These are phyloP conservation scores for Nigrospora oryzae DNA, from an alignment of 2,329 filamentous ascomycete genomes.

Conservation along the genomic window DNA sequence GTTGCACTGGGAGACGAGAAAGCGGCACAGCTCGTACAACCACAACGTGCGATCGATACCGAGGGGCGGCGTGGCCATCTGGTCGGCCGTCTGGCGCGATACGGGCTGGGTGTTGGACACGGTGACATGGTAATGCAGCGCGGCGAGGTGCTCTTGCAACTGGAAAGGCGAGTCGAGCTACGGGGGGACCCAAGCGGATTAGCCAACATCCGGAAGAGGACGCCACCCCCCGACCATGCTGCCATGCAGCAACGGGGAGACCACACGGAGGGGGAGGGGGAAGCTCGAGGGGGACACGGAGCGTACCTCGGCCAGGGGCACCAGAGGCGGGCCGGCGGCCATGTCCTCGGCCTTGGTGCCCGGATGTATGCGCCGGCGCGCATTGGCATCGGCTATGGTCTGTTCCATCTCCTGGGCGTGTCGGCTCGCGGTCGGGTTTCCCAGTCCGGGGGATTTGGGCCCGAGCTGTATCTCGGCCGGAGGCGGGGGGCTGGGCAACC, in stretches of 20 bases:
- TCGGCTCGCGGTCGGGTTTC: slow-evolving; percentile 34
- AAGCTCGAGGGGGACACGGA: background rate
- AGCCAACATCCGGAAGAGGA: slow-evolving; percentile 3
- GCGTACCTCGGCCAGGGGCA: slow-evolving; percentile 74
- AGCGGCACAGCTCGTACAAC: slow-evolving; percentile 96
- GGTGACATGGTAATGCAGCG: slow-evolving; percentile 78
- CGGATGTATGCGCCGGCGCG: slow-evolving; percentile 78
- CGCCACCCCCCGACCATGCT: slow-evolving; percentile 54
- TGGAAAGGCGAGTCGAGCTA: slow-evolving; percentile 98
- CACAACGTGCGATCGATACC: slow-evolving; percentile 82
- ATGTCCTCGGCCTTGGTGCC: slow-evolving; percentile 91
- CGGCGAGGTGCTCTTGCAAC: slow-evolving; percentile 92
- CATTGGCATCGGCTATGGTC: slow-evolving; percentile 60
- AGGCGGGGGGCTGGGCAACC: slow-evolving; percentile 89
- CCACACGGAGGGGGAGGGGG: slow-evolving; percentile 37
- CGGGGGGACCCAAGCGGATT: slow-evolving; percentile 31
- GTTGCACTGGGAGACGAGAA: slow-evolving; percentile 92
- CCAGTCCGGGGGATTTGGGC: slow-evolving; percentile 57
- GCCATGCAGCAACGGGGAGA: slow-evolving; percentile 78
- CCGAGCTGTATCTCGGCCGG: slow-evolving; percentile 90
- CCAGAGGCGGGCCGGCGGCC: slow-evolving; percentile 80
- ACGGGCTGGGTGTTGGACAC: slow-evolving; percentile 61
- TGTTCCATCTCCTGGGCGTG: slow-evolving; percentile 55
- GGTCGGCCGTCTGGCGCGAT: slow-evolving; percentile 63
- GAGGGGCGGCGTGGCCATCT: slow-evolving; percentile 71